Evolutionary conservation across 2,329 filamentous ascomycete genomes (phyloP).

Genomic region (Pestalotiopsis sp.): DNA sequence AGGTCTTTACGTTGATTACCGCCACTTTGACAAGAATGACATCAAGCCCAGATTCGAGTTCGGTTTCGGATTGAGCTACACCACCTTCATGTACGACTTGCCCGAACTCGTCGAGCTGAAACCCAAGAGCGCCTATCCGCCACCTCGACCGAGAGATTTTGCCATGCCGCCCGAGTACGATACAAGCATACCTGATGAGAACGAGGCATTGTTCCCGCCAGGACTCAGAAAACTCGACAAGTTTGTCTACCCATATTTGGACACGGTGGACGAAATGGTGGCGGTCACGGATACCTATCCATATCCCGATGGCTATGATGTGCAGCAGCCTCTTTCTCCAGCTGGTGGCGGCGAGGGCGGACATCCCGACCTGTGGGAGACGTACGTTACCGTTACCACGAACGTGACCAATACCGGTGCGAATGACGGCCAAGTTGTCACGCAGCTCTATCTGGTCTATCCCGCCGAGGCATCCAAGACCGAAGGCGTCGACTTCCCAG

Average conservation of each 20-base stretch:
- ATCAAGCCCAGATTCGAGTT: conserved; percentile 83
- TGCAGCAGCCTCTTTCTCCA: conserved; percentile 52
- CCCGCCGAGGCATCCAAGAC: conserved; percentile 29
- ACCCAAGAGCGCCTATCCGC: conserved; percentile 46
- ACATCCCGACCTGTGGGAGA: conserved; percentile 67
- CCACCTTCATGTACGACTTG: conserved; percentile 66
- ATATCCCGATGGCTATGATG: conserved; percentile 61
- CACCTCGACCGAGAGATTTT: conserved; percentile 42
- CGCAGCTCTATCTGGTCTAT: conserved; percentile 51
- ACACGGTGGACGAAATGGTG: conserved; percentile 47
- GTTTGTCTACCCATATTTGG: conserved; percentile 75
- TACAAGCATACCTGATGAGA: conserved; percentile 54
- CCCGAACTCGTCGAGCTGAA: conserved; percentile 49
- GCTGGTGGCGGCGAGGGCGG: conserved; percentile 73
- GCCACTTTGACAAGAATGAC: conserved; percentile 78
- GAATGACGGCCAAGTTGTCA: conserved; percentile 43
- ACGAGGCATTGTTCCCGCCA: conserved; percentile 63
- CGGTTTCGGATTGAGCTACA: conserved; percentile 84
- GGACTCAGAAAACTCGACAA: conserved; percentile 65
- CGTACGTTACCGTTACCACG: conserved; percentile 52
- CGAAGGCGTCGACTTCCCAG: conserved; percentile 60
- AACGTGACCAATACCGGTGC: conserved; percentile 58
- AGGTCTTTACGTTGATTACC: conserved; percentile 87
- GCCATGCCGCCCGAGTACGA: conserved; percentile 57
- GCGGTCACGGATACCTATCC: conserved; percentile 40